Evolutionary conservation across 345 rosid species (phyloP).

Genomic region (Odontarrhena argentea): DNA sequence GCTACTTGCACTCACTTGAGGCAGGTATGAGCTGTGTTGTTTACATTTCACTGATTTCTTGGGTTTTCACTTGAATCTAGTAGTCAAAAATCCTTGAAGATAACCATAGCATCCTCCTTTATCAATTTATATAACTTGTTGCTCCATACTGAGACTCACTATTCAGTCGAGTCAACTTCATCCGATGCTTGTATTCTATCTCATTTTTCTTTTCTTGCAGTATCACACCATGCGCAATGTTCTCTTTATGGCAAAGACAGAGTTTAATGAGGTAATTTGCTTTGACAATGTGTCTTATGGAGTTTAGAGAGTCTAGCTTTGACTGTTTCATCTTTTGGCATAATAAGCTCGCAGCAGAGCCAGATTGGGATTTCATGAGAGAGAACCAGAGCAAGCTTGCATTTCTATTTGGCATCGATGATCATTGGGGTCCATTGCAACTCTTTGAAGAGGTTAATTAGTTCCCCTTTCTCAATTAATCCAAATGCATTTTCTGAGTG

Average conservation of each 20-base stretch:
- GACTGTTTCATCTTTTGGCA: slow-evolving; percentile 28
- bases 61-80: not conserved
- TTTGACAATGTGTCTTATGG: not conserved
- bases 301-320: slow-evolving; percentile 11
- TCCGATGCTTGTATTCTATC: not conserved
- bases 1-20: slow-evolving; percentile 70
- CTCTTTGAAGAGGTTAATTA: slow-evolving; percentile 69
- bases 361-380: slow-evolving; percentile 79
- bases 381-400: slow-evolving; percentile 57
- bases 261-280: slow-evolving; percentile 64
- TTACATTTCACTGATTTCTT: not conserved
- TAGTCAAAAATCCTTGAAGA: slow-evolving; percentile 7
- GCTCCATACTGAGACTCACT: not conserved
- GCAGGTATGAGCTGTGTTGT: slow-evolving; percentile 49
- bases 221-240: slow-evolving; percentile 73
- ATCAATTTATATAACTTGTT: not conserved
- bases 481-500: not conserved
- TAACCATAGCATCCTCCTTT: not conserved
- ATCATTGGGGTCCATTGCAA: slow-evolving; percentile 86
- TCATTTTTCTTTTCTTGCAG: slow-evolving; percentile 46
- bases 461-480: not conserved
- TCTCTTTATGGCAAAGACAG: slow-evolving; percentile 75
- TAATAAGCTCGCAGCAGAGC: slow-evolving; percentile 68
- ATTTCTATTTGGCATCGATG: slow-evolving; percentile 72
- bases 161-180: not conserved